Evolutionary conservation across 441 rosid species (phyloP), one percentile per base, ranked within the genome.

Genomic region (Populus tomentosa): DNA sequence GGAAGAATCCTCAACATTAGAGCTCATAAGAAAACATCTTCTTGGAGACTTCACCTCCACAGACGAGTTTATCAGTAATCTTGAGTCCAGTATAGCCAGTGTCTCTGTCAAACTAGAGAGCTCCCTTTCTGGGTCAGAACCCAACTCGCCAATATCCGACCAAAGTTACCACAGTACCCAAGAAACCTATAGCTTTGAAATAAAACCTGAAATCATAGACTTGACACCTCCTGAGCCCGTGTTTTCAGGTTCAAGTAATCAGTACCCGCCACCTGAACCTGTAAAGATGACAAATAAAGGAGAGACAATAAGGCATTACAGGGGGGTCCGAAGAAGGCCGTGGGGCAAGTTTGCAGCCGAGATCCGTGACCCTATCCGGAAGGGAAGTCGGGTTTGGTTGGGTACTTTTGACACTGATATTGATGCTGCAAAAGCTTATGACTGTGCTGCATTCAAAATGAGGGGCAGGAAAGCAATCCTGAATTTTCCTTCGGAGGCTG

Each of bases 281-380:
- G 24, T 8, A 6, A 1, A 38, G n/a, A 66, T 18, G 78, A 69
- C 63, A 36, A 80, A 72, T 10, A 5, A 24, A 0, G 90, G 72
- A 70, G 84, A 82, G 82, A 78, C 23, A 1, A 1, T 38, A 61
- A 89, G 85, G 75, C 95, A 86, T 72, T 94, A 86, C 85, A 84
- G 98, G 81, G 98, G 98, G n/a, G 97, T 92, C 6, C 72, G 98
- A 75, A 88, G 91, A 82, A 86, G 98, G 84, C 95, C 98, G 2
- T 92, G 98, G 97, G 98, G 98, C 0, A 94, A 91, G 82, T 93
- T 82, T 67, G 97, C 98, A 3, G 98, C 98, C 26, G 98, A 93
- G 90, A 93, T 93, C 38, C 86, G 98, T 40, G 98, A 93, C 80
- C 97, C 98, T 5, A 80, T 70, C 20, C 83, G 87, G 70, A 94